Evolutionary conservation across 257 asterid species (phyloP).

Genomic region (Coffea eugenioides): DNA sequence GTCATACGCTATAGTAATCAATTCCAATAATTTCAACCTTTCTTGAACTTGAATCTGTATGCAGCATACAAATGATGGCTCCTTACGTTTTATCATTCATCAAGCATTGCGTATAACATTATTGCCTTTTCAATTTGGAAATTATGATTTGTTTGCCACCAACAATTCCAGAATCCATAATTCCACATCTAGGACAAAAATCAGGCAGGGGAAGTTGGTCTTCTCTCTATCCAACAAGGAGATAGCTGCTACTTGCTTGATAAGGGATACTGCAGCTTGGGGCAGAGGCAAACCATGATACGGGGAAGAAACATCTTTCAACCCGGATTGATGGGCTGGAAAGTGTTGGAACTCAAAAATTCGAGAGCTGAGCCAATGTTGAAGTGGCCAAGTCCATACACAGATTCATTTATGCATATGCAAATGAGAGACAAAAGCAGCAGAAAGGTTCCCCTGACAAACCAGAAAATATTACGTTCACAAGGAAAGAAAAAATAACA

Average conservation of each 20-base stretch:
- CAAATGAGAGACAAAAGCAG: neutral
- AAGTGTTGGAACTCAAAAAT: neutral
- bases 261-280: too few species aligned
- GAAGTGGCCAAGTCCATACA: neutral
- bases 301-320: neutral
- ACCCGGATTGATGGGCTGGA: neutral
- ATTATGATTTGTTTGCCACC: neutral
- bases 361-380: neutral
- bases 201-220: too few species aligned
- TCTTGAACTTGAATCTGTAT: neutral
- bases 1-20: neutral
- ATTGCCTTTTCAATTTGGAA: neutral
- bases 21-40: neutral
- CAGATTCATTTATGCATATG: too few species aligned
- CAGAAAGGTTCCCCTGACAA: neutral
- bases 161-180: neutral
- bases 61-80: neutral
- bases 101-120: neutral
- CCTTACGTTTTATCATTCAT: too few species aligned
- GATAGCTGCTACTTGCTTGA: too few species aligned
- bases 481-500: neutral
- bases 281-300: too few species aligned
- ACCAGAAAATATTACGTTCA: neutral
- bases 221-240: neutral
- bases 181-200: neutral